Base-by-base conservation (phyloP, 192 early-diverging fungal species). In the Backusella westeae region DNA sequence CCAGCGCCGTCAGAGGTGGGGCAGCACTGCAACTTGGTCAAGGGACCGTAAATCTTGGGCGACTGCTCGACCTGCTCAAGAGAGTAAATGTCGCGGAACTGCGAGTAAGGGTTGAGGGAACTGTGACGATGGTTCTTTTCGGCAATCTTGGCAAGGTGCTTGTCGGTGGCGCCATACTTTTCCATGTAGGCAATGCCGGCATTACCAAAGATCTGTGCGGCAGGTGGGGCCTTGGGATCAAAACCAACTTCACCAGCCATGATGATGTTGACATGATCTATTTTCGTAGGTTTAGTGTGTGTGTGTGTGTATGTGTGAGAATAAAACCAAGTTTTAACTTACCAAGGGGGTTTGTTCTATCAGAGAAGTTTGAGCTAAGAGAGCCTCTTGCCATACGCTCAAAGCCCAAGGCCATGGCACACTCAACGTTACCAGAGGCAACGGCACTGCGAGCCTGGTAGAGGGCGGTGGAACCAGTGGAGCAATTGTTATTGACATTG, bases 401-500 rank as follows among this genome's bases (percentile, higher is more conserved):
- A 72, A 94, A 94, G 8, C 91, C 93, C 23, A 94, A 84, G 8
- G 93, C 93, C 84, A 94, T 85, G 44, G 90, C 89, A 73, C 90
- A 91, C 34, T 94, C 90, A 34, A 81, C 87, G 32, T 80, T 68
- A 42, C 93, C 93, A 32, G 81, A 79, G 52, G 85, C 89, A 71
- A 94, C 82, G 4, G 87, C 84, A 69, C 87, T 81, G 41, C 91
- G 87, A 21, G 91, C 91, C 72, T 88, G 80, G 77, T 80, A 91
- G 34, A 93, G 80, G 36, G 93, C 91, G 3, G 93, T 87, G 4
- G 92, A 91, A 6, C 91, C 91, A 72, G 92, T 93, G 4, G 92
- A 88, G 83, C 92, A 92, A 80, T 92, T 92, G 87, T 94, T 94
- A 84, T 93, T 93, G 71, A 91, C 90, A 71, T 93, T 93, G 76